Evolutionary conservation across 176 grass and related monocot genomes (phyloP), one percentile per base, ranked within the genome.

Genomic region (Luzula sylvatica): DNA sequence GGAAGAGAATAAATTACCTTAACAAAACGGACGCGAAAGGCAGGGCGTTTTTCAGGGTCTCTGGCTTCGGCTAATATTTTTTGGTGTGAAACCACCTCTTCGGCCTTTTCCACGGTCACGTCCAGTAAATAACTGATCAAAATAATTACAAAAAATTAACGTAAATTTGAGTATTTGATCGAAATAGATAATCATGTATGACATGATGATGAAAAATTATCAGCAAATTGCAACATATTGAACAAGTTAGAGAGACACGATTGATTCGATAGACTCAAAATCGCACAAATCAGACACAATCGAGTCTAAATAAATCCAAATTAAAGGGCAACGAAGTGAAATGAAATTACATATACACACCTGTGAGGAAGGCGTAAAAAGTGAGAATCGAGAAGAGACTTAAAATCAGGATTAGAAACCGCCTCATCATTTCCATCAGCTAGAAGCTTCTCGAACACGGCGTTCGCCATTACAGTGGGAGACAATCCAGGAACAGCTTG

Each of bases 51-150:
- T 44, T 80, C 67, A 72, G 85, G 79, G 72, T 89, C 79, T 56
- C 72, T 83, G 42, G 85, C 85, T 76, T 83, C 85, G 23, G 47
- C 46, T 53, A 89, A 73, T 43, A 89, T 72, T 23, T 70, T 83
- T 60, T 80, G 79, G 67, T 89, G 85, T 38, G 83, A 47, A 27
- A 89, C 60, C 39, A 89, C 85, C 40, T 89, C 75, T 52, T 54
- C 72, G 63, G 85, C 80, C 72, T 59, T 80, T 23, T 89, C 85
- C 20, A 89, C 66, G 62, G 79, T 89, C 48, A 89, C 82, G 58
- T 83, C 85, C 62, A 83, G 57, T 22, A 79, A 76, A 79, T 92
- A 92, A 65, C 86, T 92, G 68, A 56, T 35, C 30, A 35, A 35
- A n/a, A n/a, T n/a, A n/a, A n/a, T n/a, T n/a, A n/a, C n/a, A n/a